Percentiles rank a stretch among this genome's conserved stretches.
Conservation (phyloP, 441 rosid species). For the Mallotus japonicus region DNA sequence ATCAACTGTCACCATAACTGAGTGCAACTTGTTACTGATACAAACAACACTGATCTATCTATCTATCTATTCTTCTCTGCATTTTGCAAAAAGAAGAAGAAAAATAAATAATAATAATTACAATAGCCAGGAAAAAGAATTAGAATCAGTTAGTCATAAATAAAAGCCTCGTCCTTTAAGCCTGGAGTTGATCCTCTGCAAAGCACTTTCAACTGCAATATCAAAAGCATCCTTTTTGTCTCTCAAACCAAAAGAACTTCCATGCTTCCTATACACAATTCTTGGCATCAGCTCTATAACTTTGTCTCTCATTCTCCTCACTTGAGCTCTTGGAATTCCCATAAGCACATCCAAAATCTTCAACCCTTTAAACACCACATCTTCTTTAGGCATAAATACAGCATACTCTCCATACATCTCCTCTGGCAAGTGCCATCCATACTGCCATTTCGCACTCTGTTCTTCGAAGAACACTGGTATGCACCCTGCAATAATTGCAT, state of each 20-base stretch:
- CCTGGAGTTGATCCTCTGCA: constrained; percentile 55
- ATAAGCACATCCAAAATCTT: constrained; percentile 66
- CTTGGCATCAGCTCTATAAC: constrained; percentile 70
- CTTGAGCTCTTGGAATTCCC: constrained; percentile 55
- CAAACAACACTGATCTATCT: constrained; percentile 1
- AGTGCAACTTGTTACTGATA: constrained; percentile 3
- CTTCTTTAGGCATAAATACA: constrained; percentile 73
- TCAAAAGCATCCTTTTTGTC: constrained; percentile 78
- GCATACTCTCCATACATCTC: constrained; percentile 53
- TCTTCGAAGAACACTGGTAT: constrained; percentile 94
- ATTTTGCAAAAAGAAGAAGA: not conserved
- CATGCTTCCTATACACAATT: constrained; percentile 73
- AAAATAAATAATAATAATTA: constrained; percentile 9
- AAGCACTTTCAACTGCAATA: constrained; percentile 66
- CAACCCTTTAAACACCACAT: constrained; percentile 68
- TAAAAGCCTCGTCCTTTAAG: constrained; percentile 25
- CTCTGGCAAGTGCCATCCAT: constrained; percentile 68
- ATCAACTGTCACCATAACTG: constrained; percentile 5
- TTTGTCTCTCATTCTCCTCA: constrained; percentile 64
- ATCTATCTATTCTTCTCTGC: not conserved
- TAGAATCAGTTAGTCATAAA: constrained; percentile 13
- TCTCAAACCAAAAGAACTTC: constrained; percentile 58
- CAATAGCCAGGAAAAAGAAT: constrained; percentile 4
- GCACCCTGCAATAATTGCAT: constrained; percentile 77
- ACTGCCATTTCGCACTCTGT: constrained; percentile 64